phyloP scores from a whole-genome alignment of 2,329 filamentous ascomycete species.

The Monilinia fructigena region DNA sequence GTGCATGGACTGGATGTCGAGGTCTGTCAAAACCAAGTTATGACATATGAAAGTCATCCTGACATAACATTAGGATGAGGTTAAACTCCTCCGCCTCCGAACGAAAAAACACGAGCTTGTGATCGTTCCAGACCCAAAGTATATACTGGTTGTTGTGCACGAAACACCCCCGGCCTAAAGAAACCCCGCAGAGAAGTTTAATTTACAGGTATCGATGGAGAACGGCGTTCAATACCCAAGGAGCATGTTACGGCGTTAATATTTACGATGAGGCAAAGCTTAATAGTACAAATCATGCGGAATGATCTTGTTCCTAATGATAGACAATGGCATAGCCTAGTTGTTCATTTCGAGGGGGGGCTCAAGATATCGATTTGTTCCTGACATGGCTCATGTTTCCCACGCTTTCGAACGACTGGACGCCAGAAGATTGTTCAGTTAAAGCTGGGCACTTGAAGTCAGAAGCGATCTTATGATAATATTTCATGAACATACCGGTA shows the following conservation, averaged over 20 bases:
- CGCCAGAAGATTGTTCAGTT: neutral
- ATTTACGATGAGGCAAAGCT: neutral
- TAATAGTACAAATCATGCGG: slow-evolving; percentile 8
- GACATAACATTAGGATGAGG: slow-evolving; percentile 58
- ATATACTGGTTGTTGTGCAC: slow-evolving; percentile 75
- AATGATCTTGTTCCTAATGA: neutral
- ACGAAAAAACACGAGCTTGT: slow-evolving; percentile 86
- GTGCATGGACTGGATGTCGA: slow-evolving; percentile 73
- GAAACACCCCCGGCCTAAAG: slow-evolving; percentile 68
- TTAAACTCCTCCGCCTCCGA: slow-evolving; percentile 71
- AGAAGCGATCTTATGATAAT: neutral
- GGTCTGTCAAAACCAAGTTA: slow-evolving; percentile 43
- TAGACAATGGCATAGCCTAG: no score
- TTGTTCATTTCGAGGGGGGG: neutral
- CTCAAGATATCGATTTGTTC: neutral
- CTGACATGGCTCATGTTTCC: neutral
- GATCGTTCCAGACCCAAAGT: slow-evolving; percentile 78
- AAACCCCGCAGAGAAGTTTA: neutral
- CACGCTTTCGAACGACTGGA: no score
- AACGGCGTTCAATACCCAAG: slow-evolving; percentile 25
- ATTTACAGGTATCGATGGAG: slow-evolving; percentile 3
- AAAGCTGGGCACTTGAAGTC: neutral
- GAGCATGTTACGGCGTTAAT: slow-evolving; percentile 19
- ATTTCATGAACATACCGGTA: neutral
- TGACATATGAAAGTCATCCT: slow-evolving; percentile 15